phyloP scores from a whole-genome alignment of 73 alveolate genomes.

The Paramecium bursaria region DNA sequence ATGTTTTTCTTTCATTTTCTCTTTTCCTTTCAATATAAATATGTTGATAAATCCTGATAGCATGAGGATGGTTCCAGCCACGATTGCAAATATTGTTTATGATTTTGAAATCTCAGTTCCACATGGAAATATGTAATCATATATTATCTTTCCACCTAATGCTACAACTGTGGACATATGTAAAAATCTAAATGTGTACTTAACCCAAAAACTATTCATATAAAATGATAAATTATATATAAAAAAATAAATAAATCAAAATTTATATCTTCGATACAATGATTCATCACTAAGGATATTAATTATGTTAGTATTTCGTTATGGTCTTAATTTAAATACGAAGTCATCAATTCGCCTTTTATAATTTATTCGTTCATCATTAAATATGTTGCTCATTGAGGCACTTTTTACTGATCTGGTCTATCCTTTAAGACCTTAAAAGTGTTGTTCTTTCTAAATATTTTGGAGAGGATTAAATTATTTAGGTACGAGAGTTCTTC shows the following conservation, averaged over 20 bases:
- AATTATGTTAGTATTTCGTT: constrained; percentile 44
- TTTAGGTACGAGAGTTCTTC: constrained; percentile 31
- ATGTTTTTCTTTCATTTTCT: constrained; percentile 26
- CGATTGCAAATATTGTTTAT: background rate
- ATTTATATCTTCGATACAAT: too few relatives aligned
- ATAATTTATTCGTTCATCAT: constrained; percentile 28
- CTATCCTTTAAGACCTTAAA: constrained; percentile 30
- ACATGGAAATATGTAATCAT: background rate
- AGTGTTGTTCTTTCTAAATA: background rate
- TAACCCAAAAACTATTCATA: constrained; percentile 49
- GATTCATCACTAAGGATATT: too few relatives aligned
- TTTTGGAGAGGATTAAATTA: constrained; percentile 33
- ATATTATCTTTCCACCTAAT: constrained; percentile 19
- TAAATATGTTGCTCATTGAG: constrained; percentile 39
- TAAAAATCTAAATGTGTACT: constrained; percentile 16
- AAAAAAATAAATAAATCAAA: too few relatives aligned
- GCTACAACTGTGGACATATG: constrained; percentile 17
- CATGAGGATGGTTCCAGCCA: constrained; percentile 20
- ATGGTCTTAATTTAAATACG: constrained; percentile 51
- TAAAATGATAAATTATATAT: too few relatives aligned
- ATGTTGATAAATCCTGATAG: constrained; percentile 41
- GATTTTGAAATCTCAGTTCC: background rate
- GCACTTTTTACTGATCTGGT: constrained; percentile 62
- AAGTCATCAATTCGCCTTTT: constrained; percentile 41
- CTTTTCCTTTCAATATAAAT: constrained; percentile 47